Evolutionary conservation across 805 yeast genomes (phyloP).

Genomic region (Groenewaldozyma tartarivorans): DNA sequence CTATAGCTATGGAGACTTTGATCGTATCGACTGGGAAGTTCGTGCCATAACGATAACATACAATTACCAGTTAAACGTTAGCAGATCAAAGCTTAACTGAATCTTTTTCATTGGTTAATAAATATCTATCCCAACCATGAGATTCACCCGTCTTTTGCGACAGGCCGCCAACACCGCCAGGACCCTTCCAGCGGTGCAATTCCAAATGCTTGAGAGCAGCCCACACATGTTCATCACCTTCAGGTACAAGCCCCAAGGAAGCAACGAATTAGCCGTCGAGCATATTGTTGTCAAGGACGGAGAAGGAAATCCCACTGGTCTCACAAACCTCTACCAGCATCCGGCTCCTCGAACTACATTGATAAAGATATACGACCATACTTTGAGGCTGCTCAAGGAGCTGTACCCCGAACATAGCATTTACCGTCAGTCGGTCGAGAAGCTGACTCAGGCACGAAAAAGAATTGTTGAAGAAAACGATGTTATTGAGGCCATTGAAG

Average conservation of each 20-base stretch:
- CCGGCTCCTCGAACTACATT: conserved; percentile 80
- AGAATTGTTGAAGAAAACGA: conserved; percentile 55
- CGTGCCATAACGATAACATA: no score
- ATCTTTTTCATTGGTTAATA: no score
- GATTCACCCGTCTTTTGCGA: conserved; percentile 11
- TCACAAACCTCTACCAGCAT: conserved; percentile 69
- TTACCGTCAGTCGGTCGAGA: conserved; percentile 65
- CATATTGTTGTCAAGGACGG: neutral
- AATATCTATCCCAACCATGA: conserved; percentile 11
- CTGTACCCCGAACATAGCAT: conserved; percentile 66
- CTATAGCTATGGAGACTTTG: no score
- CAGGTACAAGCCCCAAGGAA: neutral
- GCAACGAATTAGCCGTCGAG: neutral
- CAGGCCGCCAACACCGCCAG: conserved; percentile 1
- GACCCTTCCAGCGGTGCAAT: neutral
- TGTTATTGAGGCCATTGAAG: conserved; percentile 56
- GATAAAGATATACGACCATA: conserved; percentile 58
- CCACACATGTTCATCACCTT: neutral
- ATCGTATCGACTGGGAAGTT: no score
- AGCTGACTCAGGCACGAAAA: conserved; percentile 61
- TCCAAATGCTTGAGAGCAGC: neutral
- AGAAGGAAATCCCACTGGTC: conserved; percentile 54
- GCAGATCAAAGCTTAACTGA: no score
- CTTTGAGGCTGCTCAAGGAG: conserved; percentile 46
- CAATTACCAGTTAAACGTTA: no score